A percentile compares a stretch with the other conserved stretches of the same genome.
Conservation (phyloP, 352 stramenopile species). For the Phytopythium chamaehyphon region DNA sequence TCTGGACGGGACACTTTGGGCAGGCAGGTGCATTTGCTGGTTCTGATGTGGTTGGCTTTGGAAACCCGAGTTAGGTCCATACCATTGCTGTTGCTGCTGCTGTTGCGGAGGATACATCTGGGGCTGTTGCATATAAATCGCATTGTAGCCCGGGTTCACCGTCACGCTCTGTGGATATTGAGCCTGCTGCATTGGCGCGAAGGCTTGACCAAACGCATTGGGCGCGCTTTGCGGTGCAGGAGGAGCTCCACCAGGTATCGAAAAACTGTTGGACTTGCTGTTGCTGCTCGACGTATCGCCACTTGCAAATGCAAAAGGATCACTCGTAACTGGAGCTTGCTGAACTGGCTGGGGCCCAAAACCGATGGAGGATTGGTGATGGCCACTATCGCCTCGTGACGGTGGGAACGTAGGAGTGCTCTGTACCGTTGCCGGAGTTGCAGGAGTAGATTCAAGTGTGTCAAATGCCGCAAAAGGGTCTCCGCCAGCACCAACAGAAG, state of each 20-base stretch:
- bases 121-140: slow-evolving; percentile 24
- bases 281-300: slow-evolving; percentile 5
- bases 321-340: slow-evolving; percentile 16
- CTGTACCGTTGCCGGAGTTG: slow-evolving; percentile 3
- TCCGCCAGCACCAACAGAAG: not conserved
- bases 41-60: slow-evolving; percentile 11
- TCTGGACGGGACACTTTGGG: not conserved
- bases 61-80: slow-evolving; percentile 26
- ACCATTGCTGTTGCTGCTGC: slow-evolving; percentile 43
- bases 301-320: slow-evolving; percentile 52
- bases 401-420: slow-evolving; percentile 1
- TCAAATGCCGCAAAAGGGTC: slow-evolving; percentile 75
- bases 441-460: slow-evolving; percentile 9
- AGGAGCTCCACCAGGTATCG: not conserved
- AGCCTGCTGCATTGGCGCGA: slow-evolving; percentile 3
- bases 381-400: not conserved
- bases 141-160: not conserved
- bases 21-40: not conserved
- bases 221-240: slow-evolving; percentile 8
- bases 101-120: slow-evolving; percentile 31
- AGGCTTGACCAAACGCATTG: slow-evolving; percentile 7
- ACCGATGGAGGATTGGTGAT: not conserved
- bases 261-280: slow-evolving; percentile 22
- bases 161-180: not conserved
- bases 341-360: slow-evolving; percentile 1